These are phyloP conservation scores for Penicillium robsamsonii DNA, from an alignment of 495 filamentous ascomycete species.

Conservation along the genomic window DNA sequence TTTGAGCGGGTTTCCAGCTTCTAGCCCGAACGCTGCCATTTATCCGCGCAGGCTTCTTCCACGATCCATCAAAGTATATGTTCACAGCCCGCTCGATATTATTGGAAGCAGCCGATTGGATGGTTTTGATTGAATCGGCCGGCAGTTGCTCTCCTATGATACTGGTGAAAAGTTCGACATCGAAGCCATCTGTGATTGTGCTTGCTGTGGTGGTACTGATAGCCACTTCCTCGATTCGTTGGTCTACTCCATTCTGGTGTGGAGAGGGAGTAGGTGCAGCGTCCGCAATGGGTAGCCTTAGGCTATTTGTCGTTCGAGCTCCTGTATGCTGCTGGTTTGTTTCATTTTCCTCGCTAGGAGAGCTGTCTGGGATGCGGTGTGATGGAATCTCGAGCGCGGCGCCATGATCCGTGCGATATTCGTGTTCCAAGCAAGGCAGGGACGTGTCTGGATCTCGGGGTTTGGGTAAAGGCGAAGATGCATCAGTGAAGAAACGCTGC, in stretches of 20 bases:
- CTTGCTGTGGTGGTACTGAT: not conserved
- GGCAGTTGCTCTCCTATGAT: slow-evolving; percentile 69
- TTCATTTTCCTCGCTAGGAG: not conserved
- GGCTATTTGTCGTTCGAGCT: not conserved
- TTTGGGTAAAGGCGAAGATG: slow-evolving; percentile 8
- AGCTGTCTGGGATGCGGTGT: not conserved
- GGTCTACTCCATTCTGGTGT: not conserved
- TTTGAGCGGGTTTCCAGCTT: slow-evolving; percentile 12
- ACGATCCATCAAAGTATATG: slow-evolving; percentile 93
- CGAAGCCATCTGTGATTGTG: slow-evolving; percentile 49
- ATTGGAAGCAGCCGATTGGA: slow-evolving; percentile 58
- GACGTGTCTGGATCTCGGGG: slow-evolving; percentile 25
- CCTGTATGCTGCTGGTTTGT: not conserved
- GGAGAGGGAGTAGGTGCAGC: not conserved
- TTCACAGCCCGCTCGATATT: slow-evolving; percentile 69
- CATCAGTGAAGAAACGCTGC: slow-evolving; percentile 74
- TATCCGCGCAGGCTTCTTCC: slow-evolving; percentile 53
- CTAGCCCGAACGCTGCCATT: slow-evolving; percentile 10
- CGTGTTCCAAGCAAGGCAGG: slow-evolving; percentile 4
- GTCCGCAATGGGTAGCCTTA: not conserved
- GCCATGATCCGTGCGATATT: not conserved
- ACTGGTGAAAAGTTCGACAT: slow-evolving; percentile 63
- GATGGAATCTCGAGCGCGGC: not conserved
- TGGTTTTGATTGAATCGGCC: slow-evolving; percentile 45
- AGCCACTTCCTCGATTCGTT: not conserved